Conservation (phyloP, 192 early-diverging fungal genomes). For the Thoreauomyces humboldtii region DNA sequence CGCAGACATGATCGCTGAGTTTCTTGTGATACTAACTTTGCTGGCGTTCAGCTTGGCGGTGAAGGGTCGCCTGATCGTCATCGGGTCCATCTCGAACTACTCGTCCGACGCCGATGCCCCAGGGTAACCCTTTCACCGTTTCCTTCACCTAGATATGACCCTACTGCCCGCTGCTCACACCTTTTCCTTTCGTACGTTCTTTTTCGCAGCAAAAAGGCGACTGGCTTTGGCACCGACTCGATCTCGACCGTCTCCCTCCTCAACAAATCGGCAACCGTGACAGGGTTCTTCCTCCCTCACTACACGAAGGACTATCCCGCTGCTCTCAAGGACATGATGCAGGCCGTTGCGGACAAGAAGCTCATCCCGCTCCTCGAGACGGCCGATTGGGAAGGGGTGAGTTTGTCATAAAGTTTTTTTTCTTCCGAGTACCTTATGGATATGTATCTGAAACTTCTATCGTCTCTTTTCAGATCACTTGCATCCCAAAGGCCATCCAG, state of each 20-base stretch:
- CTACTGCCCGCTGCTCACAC: background rate
- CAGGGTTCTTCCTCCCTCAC: conserved; percentile 57
- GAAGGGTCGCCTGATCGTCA: conserved; percentile 34
- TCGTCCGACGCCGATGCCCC: background rate
- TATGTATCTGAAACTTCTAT: background rate
- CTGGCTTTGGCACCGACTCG: conserved; percentile 38
- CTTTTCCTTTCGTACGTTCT: background rate
- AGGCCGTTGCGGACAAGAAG: conserved; percentile 28
- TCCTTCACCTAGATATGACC: background rate
- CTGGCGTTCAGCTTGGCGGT: conserved; percentile 27
- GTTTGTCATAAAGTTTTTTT: conserved; percentile 1
- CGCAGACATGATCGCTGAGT: background rate
- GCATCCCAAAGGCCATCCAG: conserved; percentile 41
- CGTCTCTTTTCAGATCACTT: conserved; percentile 17
- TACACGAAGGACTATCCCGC: conserved; percentile 33
- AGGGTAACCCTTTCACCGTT: conserved; percentile 6
- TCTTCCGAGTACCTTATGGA: background rate
- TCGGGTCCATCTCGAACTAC: conserved; percentile 36
- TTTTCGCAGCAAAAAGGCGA: background rate
- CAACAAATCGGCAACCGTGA: conserved; percentile 46
- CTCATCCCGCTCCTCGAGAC: conserved; percentile 42
- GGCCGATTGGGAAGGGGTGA: conserved; percentile 36
- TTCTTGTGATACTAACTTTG: no score
- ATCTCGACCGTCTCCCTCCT: conserved; percentile 47
- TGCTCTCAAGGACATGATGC: conserved; percentile 33